A percentile compares a stretch with the other conserved stretches of the same genome.
These are phyloP conservation scores for Colletotrichum salicis DNA, from an alignment of 2,329 filamentous ascomycete species.

Conservation along the genomic window DNA sequence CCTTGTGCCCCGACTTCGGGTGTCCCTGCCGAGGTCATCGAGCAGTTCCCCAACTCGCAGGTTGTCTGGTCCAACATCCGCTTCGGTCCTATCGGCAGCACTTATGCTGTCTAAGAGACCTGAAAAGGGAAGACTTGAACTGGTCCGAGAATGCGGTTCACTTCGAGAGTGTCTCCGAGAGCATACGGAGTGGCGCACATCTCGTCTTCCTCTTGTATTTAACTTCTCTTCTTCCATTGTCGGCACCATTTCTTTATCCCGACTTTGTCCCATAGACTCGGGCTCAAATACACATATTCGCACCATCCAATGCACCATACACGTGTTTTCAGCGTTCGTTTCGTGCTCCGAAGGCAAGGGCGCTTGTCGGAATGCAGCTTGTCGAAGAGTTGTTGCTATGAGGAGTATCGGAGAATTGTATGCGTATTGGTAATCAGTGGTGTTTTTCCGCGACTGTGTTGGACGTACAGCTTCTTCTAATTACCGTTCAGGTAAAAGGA, in stretches of 20 bases:
- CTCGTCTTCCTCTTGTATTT: constrained; percentile 4
- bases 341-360: neutral
- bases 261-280: neutral
- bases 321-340: neutral
- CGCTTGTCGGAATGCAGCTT: neutral
- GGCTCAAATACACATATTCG: neutral
- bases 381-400: neutral
- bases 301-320: neutral
- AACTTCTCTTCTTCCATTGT: constrained; percentile 19
- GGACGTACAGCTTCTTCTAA: neutral
- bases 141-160: neutral
- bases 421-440: neutral
- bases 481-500: neutral
- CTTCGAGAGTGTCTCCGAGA: neutral
- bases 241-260: neutral
- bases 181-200: neutral
- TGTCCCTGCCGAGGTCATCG: constrained; percentile 55
- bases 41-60: constrained; percentile 48
- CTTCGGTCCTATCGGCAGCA: constrained; percentile 58
- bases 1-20: constrained; percentile 57
- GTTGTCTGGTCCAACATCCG: constrained; percentile 62
- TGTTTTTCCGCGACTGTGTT: neutral
- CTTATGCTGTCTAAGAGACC: constrained; percentile 36
- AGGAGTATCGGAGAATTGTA: neutral
- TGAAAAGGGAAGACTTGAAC: neutral